Evolutionary conservation across 352 stramenopile species (phyloP).

Genomic region (Elongisporangium anandrum): DNA sequence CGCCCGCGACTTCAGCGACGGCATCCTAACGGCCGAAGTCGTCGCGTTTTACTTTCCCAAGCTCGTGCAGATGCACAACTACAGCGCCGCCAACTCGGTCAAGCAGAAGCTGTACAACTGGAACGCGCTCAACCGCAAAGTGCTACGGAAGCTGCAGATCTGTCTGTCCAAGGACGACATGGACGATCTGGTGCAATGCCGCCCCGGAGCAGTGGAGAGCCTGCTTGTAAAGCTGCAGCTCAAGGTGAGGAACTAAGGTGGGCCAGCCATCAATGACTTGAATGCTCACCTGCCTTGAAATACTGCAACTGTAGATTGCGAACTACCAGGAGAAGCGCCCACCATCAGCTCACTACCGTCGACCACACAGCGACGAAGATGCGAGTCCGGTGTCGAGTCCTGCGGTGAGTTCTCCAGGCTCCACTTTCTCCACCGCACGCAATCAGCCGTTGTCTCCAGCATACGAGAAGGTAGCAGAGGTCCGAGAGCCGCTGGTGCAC

Average conservation of each 20-base stretch:
- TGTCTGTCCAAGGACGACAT: slow-evolving; percentile 87
- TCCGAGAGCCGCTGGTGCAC: slow-evolving; percentile 28
- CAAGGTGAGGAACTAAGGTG: slow-evolving; percentile 46
- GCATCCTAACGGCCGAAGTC: slow-evolving; percentile 88
- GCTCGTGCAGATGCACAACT: slow-evolving; percentile 96
- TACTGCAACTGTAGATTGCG: slow-evolving; percentile 61
- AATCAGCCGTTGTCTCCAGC: slow-evolving; percentile 4
- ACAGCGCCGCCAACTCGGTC: slow-evolving; percentile 90
- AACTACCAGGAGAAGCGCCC: slow-evolving; percentile 65
- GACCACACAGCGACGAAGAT: slow-evolving; percentile 30
- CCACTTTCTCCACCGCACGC: neutral
- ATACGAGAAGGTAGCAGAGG: slow-evolving; percentile 32
- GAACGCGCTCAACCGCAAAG: slow-evolving; percentile 92
- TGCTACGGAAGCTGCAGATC: slow-evolving; percentile 81
- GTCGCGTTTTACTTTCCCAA: slow-evolving; percentile 94
- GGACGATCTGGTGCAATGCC: slow-evolving; percentile 89
- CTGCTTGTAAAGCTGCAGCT: slow-evolving; percentile 89
- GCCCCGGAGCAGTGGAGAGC: slow-evolving; percentile 85
- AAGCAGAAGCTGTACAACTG: slow-evolving; percentile 96
- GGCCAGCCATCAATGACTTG: neutral
- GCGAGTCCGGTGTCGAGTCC: neutral
- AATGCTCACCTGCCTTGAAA: neutral
- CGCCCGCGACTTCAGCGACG: slow-evolving; percentile 93
- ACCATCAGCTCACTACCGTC: slow-evolving; percentile 10
- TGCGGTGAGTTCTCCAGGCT: neutral